Evolutionary conservation across 352 stramenopile genomes (phyloP).

Genomic region (Phytophthora boehmeriae): DNA sequence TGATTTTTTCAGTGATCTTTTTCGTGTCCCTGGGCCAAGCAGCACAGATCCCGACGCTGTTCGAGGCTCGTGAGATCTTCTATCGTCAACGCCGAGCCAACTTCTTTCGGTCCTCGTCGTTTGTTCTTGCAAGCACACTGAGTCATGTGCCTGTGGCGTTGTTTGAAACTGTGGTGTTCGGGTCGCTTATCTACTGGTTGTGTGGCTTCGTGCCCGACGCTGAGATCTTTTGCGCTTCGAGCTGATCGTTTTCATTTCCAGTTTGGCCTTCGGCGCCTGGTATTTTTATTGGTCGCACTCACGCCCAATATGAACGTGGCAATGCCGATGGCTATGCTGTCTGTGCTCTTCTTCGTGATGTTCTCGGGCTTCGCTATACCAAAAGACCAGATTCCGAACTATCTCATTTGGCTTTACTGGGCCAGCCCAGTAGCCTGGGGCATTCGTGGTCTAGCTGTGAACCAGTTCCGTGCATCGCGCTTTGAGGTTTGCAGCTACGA

Average conservation of each 20-base stretch:
- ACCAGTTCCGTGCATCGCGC: slow-evolving; percentile 40
- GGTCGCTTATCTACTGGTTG: slow-evolving; percentile 82
- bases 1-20: slow-evolving; percentile 84
- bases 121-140: slow-evolving; percentile 57
- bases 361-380: slow-evolving; percentile 60
- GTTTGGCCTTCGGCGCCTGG: slow-evolving; percentile 48
- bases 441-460: slow-evolving; percentile 36
- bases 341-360: slow-evolving; percentile 50
- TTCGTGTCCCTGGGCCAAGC: slow-evolving; percentile 77
- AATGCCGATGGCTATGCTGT: slow-evolving; percentile 52
- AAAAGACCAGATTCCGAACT: slow-evolving; percentile 52
- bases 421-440: slow-evolving; percentile 47
- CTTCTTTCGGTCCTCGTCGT: slow-evolving; percentile 68
- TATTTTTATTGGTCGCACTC: slow-evolving; percentile 50
- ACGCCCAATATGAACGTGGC: slow-evolving; percentile 46
- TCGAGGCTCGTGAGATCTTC: slow-evolving; percentile 68
- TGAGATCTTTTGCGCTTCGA: slow-evolving; percentile 48
- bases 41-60: slow-evolving; percentile 75
- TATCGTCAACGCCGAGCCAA: slow-evolving; percentile 46
- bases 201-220: slow-evolving; percentile 53
- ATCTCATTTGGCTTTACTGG: slow-evolving; percentile 52
- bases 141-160: slow-evolving; percentile 45
- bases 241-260: slow-evolving; percentile 46
- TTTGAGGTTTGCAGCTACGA: slow-evolving; percentile 48
- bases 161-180: slow-evolving; percentile 77